Base-by-base conservation (phyloP, 2,329 filamentous ascomycete species). In the Cordyceps sp. region DNA sequence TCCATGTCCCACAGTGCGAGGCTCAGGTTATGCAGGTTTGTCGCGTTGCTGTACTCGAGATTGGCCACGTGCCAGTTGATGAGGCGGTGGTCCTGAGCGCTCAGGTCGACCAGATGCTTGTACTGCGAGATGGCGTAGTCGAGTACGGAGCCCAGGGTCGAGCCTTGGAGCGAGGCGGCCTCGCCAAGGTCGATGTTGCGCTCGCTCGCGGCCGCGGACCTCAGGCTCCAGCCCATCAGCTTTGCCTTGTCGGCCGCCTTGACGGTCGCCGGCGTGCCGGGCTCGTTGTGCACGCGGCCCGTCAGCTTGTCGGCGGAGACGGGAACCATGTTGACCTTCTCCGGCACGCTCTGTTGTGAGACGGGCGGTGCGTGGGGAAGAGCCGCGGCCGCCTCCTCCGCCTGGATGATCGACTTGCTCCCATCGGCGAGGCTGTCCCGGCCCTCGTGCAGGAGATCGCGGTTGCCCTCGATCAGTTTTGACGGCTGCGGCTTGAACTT, bases 61-160 rank as follows among this genome's bases (percentile, higher is more conserved):
- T 98, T 98, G 41, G 92, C 92, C 52, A 94, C 80, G 54, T 98
- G 92, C 90, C 90, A 98, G 48, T 94, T 98, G 46, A 96, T 68
- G 13, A 98, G 63, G 29, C 90, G 73, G 54, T 93, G 77, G 46
- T 98, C 90, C 48, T 84, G 81, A 1, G 86, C 71, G 12, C 75
- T 82, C 32, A 98, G 59, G 36, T 93, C 78, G 19, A 96, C 67
- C 30, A 98, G 69, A 21, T 69, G 64, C 45, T 81, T 78, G 50
- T 93, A 98, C 51, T 96, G 86, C 14, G 68, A 68, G 37, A 98
- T 76, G n/a, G 85, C 83, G 41, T 85, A 76, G 46, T 98, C 84
- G 60, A 96, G 80, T 3, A 92, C 80, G n/a, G 78, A 78, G 2
- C 90, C 90, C 10, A 98, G 61, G 0, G 83, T 93, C 17, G 86